Evolutionary conservation across 345 rosid genomes (phyloP).

Genomic region (Brassica rapa): DNA sequence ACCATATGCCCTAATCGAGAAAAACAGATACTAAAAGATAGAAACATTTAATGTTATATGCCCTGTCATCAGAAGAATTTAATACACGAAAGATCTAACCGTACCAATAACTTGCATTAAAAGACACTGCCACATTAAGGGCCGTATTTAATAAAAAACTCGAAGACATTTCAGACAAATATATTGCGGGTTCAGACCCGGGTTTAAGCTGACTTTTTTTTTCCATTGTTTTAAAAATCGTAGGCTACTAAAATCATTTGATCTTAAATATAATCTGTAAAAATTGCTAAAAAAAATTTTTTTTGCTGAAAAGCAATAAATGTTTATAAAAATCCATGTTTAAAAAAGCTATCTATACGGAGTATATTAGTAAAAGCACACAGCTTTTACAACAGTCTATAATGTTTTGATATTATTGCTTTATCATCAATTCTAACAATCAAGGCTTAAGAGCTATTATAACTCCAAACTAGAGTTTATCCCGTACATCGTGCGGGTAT

Average conservation of each 20-base stretch:
- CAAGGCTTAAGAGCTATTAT: too few relatives aligned
- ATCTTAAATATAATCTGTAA: neutral
- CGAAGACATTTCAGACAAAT: neutral
- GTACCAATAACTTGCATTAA: slow-evolving; percentile 15
- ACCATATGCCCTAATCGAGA: too few relatives aligned
- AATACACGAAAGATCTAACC: neutral
- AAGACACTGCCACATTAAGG: neutral
- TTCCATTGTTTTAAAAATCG: neutral
- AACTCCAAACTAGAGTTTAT: too few relatives aligned
- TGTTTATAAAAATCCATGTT: too few relatives aligned
- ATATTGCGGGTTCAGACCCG: neutral
- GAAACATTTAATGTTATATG: neutral
- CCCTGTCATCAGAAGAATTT: neutral
- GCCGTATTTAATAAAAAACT: neutral
- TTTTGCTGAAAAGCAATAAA: too few relatives aligned
- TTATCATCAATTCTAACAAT: too few relatives aligned
- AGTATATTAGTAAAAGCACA: too few relatives aligned
- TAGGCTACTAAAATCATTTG: neutral
- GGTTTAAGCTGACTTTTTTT: neutral
- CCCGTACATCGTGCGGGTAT: too few relatives aligned
- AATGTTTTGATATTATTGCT: too few relatives aligned
- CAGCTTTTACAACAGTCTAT: too few relatives aligned
- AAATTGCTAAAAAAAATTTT: too few relatives aligned
- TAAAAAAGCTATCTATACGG: too few relatives aligned
- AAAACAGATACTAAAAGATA: neutral